Percentiles rank a stretch among this genome's conserved stretches.
These are phyloP conservation scores for Aureobasidium mangrovei DNA, from an alignment of 2,329 filamentous ascomycete genomes.

Conservation along the genomic window DNA sequence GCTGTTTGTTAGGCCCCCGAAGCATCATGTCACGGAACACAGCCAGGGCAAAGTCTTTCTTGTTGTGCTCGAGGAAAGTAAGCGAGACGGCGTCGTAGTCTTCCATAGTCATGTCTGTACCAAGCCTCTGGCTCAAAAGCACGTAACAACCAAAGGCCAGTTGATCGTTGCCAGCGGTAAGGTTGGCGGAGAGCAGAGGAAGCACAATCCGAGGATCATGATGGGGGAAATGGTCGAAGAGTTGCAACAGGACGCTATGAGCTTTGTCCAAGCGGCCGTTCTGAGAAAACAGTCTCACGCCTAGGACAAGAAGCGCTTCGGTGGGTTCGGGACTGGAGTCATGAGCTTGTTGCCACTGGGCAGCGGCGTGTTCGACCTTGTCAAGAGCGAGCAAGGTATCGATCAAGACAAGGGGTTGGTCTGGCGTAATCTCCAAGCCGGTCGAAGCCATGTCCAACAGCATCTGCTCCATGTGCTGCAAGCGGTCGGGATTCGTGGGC, in stretches of 20 bases:
- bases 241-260: slow-evolving; percentile 45
- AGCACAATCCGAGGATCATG: slow-evolving; percentile 51
- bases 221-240: slow-evolving; percentile 40
- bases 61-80: slow-evolving; percentile 58
- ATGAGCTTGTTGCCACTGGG: slow-evolving; percentile 26
- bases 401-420: slow-evolving; percentile 22
- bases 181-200: slow-evolving; percentile 61
- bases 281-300: slow-evolving; percentile 55
- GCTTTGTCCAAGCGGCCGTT: slow-evolving; percentile 52
- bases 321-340: not conserved
- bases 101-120: slow-evolving; percentile 53
- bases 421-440: slow-evolving; percentile 18
- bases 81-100: slow-evolving; percentile 71
- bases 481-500: slow-evolving; percentile 17
- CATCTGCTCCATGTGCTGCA: slow-evolving; percentile 21
- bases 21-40: slow-evolving; percentile 88
- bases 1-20: slow-evolving; percentile 20
- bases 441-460: slow-evolving; percentile 23
- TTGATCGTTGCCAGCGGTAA: slow-evolving; percentile 42
- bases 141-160: slow-evolving; percentile 62
- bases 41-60: slow-evolving; percentile 58
- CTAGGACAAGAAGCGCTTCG: slow-evolving; percentile 49
- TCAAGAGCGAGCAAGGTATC: slow-evolving; percentile 25
- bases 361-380: slow-evolving; percentile 23
- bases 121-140: slow-evolving; percentile 53